Evolutionary conservation across 129 eudicot species (phyloP).

Genomic region (Lactuca sativa): DNA sequence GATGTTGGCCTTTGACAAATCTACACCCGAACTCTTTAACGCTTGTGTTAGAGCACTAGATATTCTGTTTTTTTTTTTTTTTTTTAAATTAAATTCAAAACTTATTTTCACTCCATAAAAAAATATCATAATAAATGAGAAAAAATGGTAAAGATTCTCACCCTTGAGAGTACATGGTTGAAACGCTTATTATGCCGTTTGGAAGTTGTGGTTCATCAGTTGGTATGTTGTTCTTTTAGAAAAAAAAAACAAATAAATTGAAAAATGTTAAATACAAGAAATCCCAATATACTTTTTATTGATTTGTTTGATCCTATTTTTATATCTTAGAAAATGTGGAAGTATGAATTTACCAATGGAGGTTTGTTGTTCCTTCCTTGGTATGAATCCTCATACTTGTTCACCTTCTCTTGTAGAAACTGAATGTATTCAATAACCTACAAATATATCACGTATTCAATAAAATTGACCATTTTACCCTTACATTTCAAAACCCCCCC

Average conservation of each 20-base stretch:
- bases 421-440: conserved; percentile 94
- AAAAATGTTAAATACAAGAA: neutral
- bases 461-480: too few species aligned
- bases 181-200: conserved; percentile 79
- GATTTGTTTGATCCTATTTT: neutral
- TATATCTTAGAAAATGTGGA: neutral
- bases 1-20: conserved; percentile 79
- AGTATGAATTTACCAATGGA: conserved; percentile 44
- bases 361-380: conserved; percentile 65
- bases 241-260: neutral
- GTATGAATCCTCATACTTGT: conserved; percentile 65
- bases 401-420: conserved; percentile 86
- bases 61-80: conserved; percentile 47
- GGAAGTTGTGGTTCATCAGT: conserved; percentile 37
- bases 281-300: too few species aligned
- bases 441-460: neutral
- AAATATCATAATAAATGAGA: neutral
- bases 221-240: conserved; percentile 45
- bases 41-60: conserved; percentile 78
- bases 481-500: too few species aligned
- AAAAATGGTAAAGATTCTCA: conserved; percentile 34
- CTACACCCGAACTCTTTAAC: conserved; percentile 79
- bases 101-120: neutral
- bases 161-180: conserved; percentile 86
- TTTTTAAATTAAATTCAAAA: neutral